Base-by-base conservation (phyloP, 768 basidiomycete species). In the Leucosporidium creatinivorum region DNA sequence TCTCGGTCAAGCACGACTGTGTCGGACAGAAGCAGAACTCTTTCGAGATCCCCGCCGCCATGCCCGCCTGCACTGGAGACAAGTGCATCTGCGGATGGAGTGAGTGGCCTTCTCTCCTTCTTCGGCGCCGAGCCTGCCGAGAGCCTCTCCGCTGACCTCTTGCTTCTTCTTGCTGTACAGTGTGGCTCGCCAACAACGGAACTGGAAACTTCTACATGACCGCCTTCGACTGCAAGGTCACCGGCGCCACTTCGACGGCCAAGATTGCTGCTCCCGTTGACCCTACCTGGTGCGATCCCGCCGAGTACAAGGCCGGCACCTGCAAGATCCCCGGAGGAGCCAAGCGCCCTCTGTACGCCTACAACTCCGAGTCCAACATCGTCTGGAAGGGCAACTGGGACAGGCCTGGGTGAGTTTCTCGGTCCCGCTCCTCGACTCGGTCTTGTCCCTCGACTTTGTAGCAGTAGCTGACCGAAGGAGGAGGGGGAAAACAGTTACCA, bases 51-150 rank as follows among this genome's bases (percentile, higher is more conserved):
- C 77, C 77, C 1, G 63, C 69, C 23, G 68, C 74, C 57, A 69
- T 77, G 58, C 77, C 77, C 0, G 55, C 69, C 1, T 77, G 77
- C 58, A 75, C 77, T 9, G 73, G 73, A 21, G 71, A 71, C 6
- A 74, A 75, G 25, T 77, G 77, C 61, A 74, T 73, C 28, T 76
- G 76, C 66, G 68, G 63, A 5, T 76, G 74, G 73, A 67, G 70
- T 58, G 23, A n/a, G n/a, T 28, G 52, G 15, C 52, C 70, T n/a
- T n/a, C n/a, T n/a, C 50, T 50, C 58, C 23, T 49, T 59, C 31
- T 33, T 17, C 33, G 5, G 57, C 50, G n/a, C 52, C 28, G 52
- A 54, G 17, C n/a, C n/a, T n/a, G n/a, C n/a, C n/a, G n/a, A n/a
- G n/a, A n/a, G 23, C 31, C 13, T 28, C 13, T 58, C 7, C 15